Evolutionary conservation across 352 stramenopile genomes (phyloP), one percentile per base, ranked within the genome.

Genomic region (Aphanomyces astaci): DNA sequence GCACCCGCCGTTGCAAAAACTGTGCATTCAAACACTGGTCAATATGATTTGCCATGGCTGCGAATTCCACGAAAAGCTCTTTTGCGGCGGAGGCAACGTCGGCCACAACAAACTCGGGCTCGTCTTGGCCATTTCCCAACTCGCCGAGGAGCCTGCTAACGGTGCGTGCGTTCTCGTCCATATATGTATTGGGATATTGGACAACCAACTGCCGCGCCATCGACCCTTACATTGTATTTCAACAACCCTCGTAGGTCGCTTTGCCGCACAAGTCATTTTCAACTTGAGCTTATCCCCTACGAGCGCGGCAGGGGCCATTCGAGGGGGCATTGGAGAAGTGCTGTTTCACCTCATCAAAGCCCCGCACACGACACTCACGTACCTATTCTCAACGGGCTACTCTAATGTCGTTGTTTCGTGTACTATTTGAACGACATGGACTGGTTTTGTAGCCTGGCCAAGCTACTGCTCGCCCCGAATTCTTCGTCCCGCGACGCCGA

Each of bases 11-110:
- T 77, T 93, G 0, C 85, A 90, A 48, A 70, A 78, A 52, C 71
- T 90, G 4, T 75, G 76, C 4, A 77, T 93, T 28, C 88, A 75
- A 33, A 88, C 76, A 36, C 76, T 91, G 19, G 40, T 87, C 45
- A 93, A 93, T 56, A 71, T 93, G n/a, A 73, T 91, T 3, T 83
- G 75, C 59, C 78, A 84, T 56, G 79, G 81, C 1, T 78, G 87
- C 45, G 52, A 68, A 0, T 89, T 93, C 39, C 76, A 82, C 0
- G 85, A 91, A n/a, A 82, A 81, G 1, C 75, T 91, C 5, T 90
- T 90, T 43, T n/a, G 88, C 13, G 85, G 85, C 1, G 85, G 90
- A 19, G 80, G 81, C 0, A 81, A 90, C 19, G 79, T 81, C 4
- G 73, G 84, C 1, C 81, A 90, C 62, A 90, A 81, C 33, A 81